Base-by-base conservation (phyloP, 192 early-diverging fungal genomes). In the Dispira parvispora region DNA sequence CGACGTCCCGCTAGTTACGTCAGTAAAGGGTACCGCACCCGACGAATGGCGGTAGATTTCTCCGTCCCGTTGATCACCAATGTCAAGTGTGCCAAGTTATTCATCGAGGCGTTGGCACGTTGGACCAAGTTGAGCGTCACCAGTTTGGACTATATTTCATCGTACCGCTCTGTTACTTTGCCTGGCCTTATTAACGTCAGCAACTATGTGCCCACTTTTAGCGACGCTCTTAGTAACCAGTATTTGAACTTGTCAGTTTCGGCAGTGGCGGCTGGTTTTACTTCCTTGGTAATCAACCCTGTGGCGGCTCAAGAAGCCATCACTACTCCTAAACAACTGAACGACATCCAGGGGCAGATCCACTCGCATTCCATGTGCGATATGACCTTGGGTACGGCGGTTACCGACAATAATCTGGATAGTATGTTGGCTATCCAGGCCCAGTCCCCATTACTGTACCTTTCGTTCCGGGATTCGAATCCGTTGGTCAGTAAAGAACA, bases 41-140 rank as follows among this genome's bases (percentile, higher is more conserved):
- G 96, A 62, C 84, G 96, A 69, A 90, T 99, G 91, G 96, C 96
- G 42, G 89, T 99, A 28, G 96, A 99, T 73, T 90, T 91, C 65
- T 90, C 89, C 46, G 79, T 99, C 52, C 96, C 96, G 11, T 76
- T 99, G 68, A 93, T 99, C 70, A 99, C 96, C 63, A 99, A 99
- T 69, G 83, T 99, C 78, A 99, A 99, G 79, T 97, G 94, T 69
- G 96, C 96, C 66, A 96, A 97, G 80, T 71, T 99, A 62, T 97
- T 99, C 64, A 77, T 99, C 47, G 96, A 99, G 76, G 96, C 96
- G 0, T 75, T 97, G 62, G 83, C 87, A 16, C 86, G 93, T 52
- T 80, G 80, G 61, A 73, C 65, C 23, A 73, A 73, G 8, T 66
- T 79, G 32, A 43, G 42, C 44, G 54, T 71, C 28, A 54, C 68